phyloP scores from a whole-genome alignment of 2,329 filamentous ascomycete genomes.

The Neonectria neomacrospora region DNA sequence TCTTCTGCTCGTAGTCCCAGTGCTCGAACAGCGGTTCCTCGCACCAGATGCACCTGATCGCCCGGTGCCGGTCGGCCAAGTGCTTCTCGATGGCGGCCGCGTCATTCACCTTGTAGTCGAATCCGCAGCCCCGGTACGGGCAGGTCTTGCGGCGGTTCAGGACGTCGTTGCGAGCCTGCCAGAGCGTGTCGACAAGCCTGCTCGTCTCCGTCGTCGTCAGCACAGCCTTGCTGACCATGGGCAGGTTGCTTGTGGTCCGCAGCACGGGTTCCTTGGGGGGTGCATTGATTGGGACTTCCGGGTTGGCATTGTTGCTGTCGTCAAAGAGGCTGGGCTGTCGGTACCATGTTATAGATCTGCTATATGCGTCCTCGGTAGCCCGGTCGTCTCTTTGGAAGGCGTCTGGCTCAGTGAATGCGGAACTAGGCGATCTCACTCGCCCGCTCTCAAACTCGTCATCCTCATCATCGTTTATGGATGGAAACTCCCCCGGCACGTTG shows the following conservation, averaged over 20 bases:
- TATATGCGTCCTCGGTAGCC: neutral
- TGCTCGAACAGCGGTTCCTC: slow-evolving; percentile 45
- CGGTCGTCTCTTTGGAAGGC: too few relatives aligned
- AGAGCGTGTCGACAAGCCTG: slow-evolving; percentile 44
- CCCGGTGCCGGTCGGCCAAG: slow-evolving; percentile 48
- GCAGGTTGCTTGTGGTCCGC: slow-evolving; percentile 47
- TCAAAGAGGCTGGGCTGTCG: slow-evolving; percentile 40
- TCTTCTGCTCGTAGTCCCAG: slow-evolving; percentile 43
- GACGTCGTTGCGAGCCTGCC: slow-evolving; percentile 21
- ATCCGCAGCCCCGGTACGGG: slow-evolving; percentile 51
- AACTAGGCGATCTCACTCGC: neutral
- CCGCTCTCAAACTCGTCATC: neutral
- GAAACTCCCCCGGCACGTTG: too few relatives aligned
- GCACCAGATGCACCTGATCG: slow-evolving; percentile 52
- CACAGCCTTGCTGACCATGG: slow-evolving; percentile 51
- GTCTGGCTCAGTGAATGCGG: too few relatives aligned
- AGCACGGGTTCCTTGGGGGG: slow-evolving; percentile 51
- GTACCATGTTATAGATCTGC: slow-evolving; percentile 36
- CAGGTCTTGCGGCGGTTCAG: slow-evolving; percentile 51
- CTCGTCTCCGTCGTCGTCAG: slow-evolving; percentile 55
- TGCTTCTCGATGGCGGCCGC: slow-evolving; percentile 50
- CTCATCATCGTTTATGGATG: neutral
- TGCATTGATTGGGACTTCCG: slow-evolving; percentile 33
- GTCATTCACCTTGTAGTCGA: slow-evolving; percentile 48
- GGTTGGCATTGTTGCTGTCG: neutral